These are phyloP conservation scores for Termitomyces sp. DNA, from an alignment of 768 basidiomycete species.

Conservation along the genomic window DNA sequence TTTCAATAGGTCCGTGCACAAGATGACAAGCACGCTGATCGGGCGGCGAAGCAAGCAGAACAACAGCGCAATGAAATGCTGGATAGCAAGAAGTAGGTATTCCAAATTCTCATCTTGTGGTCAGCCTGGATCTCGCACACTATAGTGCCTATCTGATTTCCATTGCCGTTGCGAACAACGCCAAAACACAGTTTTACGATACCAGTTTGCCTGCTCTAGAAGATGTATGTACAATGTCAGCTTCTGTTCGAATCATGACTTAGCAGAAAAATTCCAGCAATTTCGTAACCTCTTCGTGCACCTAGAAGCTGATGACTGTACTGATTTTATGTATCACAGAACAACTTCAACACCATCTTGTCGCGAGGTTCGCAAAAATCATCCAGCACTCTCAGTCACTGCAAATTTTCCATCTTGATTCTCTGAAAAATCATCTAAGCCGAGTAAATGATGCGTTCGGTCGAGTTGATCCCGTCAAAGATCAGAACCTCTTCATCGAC, in stretches of 20 bases:
- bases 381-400: constrained; percentile 58
- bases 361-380: constrained; percentile 50
- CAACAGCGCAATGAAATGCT: constrained; percentile 76
- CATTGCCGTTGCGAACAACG: constrained; percentile 63
- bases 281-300: constrained; percentile 44
- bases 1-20: constrained; percentile 52
- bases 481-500: constrained; percentile 71
- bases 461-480: constrained; percentile 51
- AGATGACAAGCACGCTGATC: constrained; percentile 76
- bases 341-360: constrained; percentile 62
- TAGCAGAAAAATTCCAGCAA: constrained; percentile 41
- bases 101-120: neutral
- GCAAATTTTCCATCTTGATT: constrained; percentile 56
- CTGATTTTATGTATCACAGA: constrained; percentile 39
- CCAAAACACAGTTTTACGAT: constrained; percentile 70
- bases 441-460: constrained; percentile 45
- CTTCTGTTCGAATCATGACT: neutral
- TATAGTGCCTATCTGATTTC: constrained; percentile 67
- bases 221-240: constrained; percentile 47
- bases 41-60: constrained; percentile 70
- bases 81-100: constrained; percentile 72
- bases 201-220: constrained; percentile 67
- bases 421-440: constrained; percentile 47
- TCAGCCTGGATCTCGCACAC: neutral
- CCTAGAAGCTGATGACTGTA: neutral